phyloP scores from a whole-genome alignment of 192 early-diverging fungal genomes.

The Rhizophagus clarus region DNA sequence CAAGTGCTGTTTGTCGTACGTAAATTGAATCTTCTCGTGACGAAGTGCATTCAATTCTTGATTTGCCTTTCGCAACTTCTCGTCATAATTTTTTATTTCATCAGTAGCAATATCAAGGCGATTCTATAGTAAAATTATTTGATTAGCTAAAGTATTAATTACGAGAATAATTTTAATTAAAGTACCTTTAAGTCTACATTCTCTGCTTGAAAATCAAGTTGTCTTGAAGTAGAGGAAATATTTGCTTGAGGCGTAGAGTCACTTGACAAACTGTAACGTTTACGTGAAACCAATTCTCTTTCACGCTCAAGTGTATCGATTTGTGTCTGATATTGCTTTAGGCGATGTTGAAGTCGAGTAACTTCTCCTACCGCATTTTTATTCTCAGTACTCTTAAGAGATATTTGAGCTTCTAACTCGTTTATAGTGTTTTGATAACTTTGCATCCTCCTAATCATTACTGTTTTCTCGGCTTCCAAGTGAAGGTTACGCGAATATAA shows the following conservation, averaged over 20 bases:
- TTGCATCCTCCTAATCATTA: not conserved
- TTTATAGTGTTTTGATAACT: not conserved
- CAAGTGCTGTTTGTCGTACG: not conserved
- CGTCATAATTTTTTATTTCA: conserved; percentile 3
- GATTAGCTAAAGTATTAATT: not conserved
- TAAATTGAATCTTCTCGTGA: not conserved
- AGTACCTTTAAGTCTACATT: not conserved
- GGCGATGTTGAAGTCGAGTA: not conserved
- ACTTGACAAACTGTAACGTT: not conserved
- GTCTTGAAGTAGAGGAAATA: not conserved
- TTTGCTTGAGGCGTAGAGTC: not conserved
- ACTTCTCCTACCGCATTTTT: not conserved
- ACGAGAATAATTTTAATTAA: not conserved
- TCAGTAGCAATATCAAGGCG: not conserved
- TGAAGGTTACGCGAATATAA: not conserved
- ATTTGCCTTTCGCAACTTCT: not conserved
- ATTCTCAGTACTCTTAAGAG: not conserved
- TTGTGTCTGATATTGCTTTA: not conserved
- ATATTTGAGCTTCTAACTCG: not conserved
- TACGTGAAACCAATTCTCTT: not conserved
- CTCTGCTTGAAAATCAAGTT: not conserved
- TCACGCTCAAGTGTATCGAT: conserved; percentile 1
- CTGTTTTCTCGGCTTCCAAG: not conserved
- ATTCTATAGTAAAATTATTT: not conserved
- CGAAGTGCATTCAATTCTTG: conserved; percentile 1